Conservation (phyloP, 1,284 basidiomycete species). For the Austropuccinia psidii region DNA sequence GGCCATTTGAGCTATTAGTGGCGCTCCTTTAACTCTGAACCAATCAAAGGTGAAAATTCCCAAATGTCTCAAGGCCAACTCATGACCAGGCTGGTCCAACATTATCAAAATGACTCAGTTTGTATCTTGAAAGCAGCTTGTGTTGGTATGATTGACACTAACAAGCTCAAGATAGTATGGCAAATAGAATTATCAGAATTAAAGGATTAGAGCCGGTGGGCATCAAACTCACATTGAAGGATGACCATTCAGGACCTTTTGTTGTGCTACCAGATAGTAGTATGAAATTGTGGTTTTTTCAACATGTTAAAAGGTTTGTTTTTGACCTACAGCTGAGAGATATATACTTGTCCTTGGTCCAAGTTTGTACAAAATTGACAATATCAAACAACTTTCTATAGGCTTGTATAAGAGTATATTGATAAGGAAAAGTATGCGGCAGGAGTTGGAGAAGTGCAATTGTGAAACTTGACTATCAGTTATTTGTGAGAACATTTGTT, state of each 20-base stretch:
- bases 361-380: too few species aligned
- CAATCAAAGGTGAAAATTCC: constrained; percentile 92
- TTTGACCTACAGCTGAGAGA: too few species aligned
- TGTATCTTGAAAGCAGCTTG: constrained; percentile 70
- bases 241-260: constrained; percentile 54
- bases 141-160: constrained; percentile 77
- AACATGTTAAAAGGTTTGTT: constrained; percentile 51
- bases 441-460: too few species aligned
- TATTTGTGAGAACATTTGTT: too few species aligned
- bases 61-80: constrained; percentile 77
- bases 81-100: constrained; percentile 74
- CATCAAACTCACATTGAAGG: constrained; percentile 66
- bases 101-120: constrained; percentile 88
- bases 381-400: too few species aligned
- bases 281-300: constrained; percentile 56
- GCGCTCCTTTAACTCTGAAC: constrained; percentile 91
- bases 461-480: too few species aligned
- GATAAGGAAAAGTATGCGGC: constrained; percentile 20
- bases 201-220: constrained; percentile 81
- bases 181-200: constrained; percentile 81
- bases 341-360: too few species aligned
- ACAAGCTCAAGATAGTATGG: constrained; percentile 79
- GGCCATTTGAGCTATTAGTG: constrained; percentile 95
- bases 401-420: constrained; percentile 17
- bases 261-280: constrained; percentile 53